Conservation (phyloP, 1,139 yeast genomes). For the Dujonia santamariae region DNA sequence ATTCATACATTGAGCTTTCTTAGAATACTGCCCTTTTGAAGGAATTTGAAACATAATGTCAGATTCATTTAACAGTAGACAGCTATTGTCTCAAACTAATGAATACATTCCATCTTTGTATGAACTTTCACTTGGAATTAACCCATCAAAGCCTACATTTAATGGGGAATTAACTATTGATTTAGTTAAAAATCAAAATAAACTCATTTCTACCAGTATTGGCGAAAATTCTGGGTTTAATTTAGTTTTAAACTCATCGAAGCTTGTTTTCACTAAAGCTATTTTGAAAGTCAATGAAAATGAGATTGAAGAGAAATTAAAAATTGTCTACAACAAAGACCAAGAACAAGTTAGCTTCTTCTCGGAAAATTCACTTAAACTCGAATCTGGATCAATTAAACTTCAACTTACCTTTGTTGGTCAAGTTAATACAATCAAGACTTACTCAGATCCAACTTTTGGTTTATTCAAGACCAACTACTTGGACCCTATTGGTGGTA, state of each 20-base stretch:
- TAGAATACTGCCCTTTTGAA: too few relatives aligned
- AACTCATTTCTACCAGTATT: constrained; percentile 33
- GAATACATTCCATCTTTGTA: constrained; percentile 42
- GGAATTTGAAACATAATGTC: not conserved
- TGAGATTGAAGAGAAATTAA: constrained; percentile 12
- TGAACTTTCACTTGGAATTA: constrained; percentile 37
- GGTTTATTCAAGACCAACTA: constrained; percentile 72
- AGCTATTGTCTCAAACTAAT: constrained; percentile 23
- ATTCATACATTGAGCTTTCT: not conserved
- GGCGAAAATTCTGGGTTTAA: constrained; percentile 21
- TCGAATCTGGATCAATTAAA: not conserved
- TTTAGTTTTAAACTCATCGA: constrained; percentile 26
- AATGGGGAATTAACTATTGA: constrained; percentile 42
- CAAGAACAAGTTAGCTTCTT: constrained; percentile 28
- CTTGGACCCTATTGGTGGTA: constrained; percentile 46
- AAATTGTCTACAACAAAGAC: constrained; percentile 34
- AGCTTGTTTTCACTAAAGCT: constrained; percentile 27
- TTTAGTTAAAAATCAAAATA: constrained; percentile 23
- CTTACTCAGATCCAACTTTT: constrained; percentile 53
- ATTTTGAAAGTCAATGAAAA: constrained; percentile 9
- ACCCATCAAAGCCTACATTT: constrained; percentile 56
- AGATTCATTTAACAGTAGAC: not conserved
- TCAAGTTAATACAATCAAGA: constrained; percentile 50
- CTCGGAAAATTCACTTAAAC: not conserved
- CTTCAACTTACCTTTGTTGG: constrained; percentile 42